Base-by-base conservation (phyloP, 768 basidiomycete species). In the Cubamyces lactineus region DNA sequence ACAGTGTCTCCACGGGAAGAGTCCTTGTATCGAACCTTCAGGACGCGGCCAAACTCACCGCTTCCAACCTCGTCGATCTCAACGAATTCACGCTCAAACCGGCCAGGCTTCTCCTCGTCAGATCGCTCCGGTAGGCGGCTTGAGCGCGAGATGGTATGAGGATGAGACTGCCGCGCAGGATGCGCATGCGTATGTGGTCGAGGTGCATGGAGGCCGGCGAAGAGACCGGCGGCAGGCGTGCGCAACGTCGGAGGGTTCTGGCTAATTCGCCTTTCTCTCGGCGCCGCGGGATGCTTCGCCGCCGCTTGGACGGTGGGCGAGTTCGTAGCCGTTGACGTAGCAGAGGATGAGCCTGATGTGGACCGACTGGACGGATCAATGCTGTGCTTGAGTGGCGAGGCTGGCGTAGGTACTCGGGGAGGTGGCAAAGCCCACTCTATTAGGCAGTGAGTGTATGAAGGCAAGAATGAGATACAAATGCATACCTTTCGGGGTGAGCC, bases 11-110 rank as follows among this genome's bases (percentile, higher is more conserved):
- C 66, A 11, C 54, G 60, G 2, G 57, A 66, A 23, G 66, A 46
- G 39, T 73, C 69, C 77, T 94, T 92, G 71, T 80, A 78, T 57
- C 82, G 84, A 45, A 89, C 92, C 76, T 91, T 92, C 77, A 94
- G 89, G 19, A 94, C 96, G 69, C 89, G 89, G 24, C 95, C 95
- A 75, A 98, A 98, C 71, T 94, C 93, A 15, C 96, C 96, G 53
- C 87, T 88, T 5, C 96, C 96, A 12, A 98, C 80, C 69, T 88
- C 85, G 59, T 91, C 89, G 43, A 94, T 77, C 68, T 92, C 86
- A 9, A 85, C 79, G 71, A 95, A 98, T 46, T 92, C 86, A 62
- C 82, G 85, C 70, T 92, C 90, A 62, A 96, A 94, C 52, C 84
- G 83, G 19, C 89, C 86, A 9, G 80, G 75, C 57, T 82, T 80